Percentiles rank a stretch among this genome's conserved stretches.
phyloP scores from a whole-genome alignment of 108 stramenopile species.

The Nitzschia sp. region DNA sequence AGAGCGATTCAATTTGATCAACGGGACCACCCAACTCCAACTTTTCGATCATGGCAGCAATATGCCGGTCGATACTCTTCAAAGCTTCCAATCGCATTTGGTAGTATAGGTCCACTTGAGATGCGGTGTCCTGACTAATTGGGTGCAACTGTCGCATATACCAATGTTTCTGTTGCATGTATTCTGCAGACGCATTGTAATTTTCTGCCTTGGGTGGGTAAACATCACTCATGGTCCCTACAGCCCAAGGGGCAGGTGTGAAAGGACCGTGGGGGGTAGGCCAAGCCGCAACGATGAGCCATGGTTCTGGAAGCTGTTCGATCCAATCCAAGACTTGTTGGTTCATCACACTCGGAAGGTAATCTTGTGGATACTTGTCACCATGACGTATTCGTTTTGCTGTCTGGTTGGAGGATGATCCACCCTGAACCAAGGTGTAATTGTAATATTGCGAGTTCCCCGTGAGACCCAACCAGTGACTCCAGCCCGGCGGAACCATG shows the following conservation, averaged over 20 bases:
- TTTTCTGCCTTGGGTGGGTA: conserved; percentile 12
- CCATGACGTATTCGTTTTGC: conserved; percentile 8
- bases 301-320: conserved; percentile 23
- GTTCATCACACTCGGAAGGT: conserved; percentile 32
- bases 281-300: conserved; percentile 33
- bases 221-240: conserved; percentile 2
- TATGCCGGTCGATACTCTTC: conserved; percentile 30
- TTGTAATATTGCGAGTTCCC: conserved; percentile 44
- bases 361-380: conserved; percentile 33
- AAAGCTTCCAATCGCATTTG: conserved; percentile 23
- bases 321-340: conserved; percentile 18
- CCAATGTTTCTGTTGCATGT: conserved; percentile 32
- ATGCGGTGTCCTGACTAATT: conserved; percentile 1
- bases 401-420: background rate
- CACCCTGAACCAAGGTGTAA: conserved; percentile 23
- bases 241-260: conserved; percentile 36
- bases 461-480: conserved; percentile 39
- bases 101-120: conserved; percentile 15
- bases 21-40: background rate
- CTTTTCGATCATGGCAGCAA: conserved; percentile 16
- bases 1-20: background rate
- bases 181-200: conserved; percentile 24
- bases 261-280: conserved; percentile 43
- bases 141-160: conserved; percentile 19
- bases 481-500: conserved; percentile 35